phyloP scores from a whole-genome alignment of 805 yeast species.

The Saccharomycopsis malanga region DNA sequence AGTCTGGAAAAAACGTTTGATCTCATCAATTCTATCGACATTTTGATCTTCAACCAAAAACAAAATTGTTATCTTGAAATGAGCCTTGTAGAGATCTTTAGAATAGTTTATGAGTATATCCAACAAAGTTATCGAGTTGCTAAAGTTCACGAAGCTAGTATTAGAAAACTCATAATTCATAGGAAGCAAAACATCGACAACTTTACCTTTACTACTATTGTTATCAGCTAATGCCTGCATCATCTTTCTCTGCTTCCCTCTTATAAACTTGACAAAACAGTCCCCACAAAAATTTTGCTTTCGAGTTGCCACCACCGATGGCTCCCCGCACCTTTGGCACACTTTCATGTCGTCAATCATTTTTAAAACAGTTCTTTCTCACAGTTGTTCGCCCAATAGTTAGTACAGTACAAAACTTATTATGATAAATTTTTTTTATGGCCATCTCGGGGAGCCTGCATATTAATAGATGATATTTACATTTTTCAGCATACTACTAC shows the following conservation, averaged over 20 bases:
- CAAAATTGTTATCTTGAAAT: conserved; percentile 12
- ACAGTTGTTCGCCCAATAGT: too few relatives aligned
- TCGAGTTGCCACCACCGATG: conserved; percentile 31
- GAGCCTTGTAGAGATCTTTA: conserved; percentile 29
- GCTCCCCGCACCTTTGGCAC: conserved; percentile 30
- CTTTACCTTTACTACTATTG: conserved; percentile 31
- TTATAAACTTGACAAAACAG: conserved; percentile 36
- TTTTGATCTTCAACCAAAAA: conserved; percentile 4
- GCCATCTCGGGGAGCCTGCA: too few relatives aligned
- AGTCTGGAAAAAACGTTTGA: conserved; percentile 2
- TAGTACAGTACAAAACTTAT: too few relatives aligned
- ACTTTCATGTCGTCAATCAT: conserved; percentile 8
- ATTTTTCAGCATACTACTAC: too few relatives aligned
- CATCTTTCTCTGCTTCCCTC: conserved; percentile 40
- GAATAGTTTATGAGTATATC: conserved; percentile 35
- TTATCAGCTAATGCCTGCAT: conserved; percentile 38
- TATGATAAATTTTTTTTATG: too few relatives aligned
- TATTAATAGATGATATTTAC: too few relatives aligned
- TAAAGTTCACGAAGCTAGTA: conserved; percentile 25
- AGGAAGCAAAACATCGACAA: conserved; percentile 31
- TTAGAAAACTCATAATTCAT: conserved; percentile 30
- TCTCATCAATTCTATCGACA: neutral
- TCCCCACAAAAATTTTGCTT: conserved; percentile 35
- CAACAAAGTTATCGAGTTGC: conserved; percentile 29
- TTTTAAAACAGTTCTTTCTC: too few relatives aligned